Percentiles rank a stretch among this genome's conserved stretches.
phyloP scores from a whole-genome alignment of 371 early-diverging fungal species.

The Batkoa obscura region DNA sequence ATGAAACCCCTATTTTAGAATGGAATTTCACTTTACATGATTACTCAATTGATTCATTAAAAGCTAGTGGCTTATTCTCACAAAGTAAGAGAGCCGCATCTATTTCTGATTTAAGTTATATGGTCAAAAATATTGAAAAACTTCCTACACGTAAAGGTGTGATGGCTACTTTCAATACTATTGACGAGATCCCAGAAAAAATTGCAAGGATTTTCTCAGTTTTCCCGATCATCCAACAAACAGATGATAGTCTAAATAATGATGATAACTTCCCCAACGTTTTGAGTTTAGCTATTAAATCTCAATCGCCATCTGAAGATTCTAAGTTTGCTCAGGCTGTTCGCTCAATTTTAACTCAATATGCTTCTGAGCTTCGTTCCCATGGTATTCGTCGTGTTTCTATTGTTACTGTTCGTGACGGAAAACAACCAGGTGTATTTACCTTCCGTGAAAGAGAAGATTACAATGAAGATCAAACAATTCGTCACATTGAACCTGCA shows the following conservation, averaged over 20 bases:
- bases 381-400: constrained; percentile 78
- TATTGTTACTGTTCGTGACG: constrained; percentile 62
- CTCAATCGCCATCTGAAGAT: constrained; percentile 51
- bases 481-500: constrained; percentile 95
- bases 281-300: constrained; percentile 50
- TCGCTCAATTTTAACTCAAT: constrained; percentile 26
- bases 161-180: constrained; percentile 34
- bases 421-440: constrained; percentile 77
- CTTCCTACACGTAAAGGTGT: constrained; percentile 30
- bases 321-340: constrained; percentile 40
- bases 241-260: constrained; percentile 9
- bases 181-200: constrained; percentile 26
- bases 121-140: constrained; percentile 38
- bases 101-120: constrained; percentile 44
- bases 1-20: constrained; percentile 34
- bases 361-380: constrained; percentile 39
- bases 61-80: background rate
- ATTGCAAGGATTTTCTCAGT: constrained; percentile 29
- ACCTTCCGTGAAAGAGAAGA: constrained; percentile 83
- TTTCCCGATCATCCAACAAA: constrained; percentile 17
- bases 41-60: constrained; percentile 16
- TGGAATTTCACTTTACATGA: constrained; percentile 64
- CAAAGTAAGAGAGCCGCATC: constrained; percentile 46
- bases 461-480: constrained; percentile 77
- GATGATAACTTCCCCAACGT: constrained; percentile 12